Percentiles rank a stretch among this genome's conserved stretches.
These are phyloP conservation scores for Ceratocystis colombiana DNA, from an alignment of 2,329 filamentous ascomycete species.

Conservation along the genomic window DNA sequence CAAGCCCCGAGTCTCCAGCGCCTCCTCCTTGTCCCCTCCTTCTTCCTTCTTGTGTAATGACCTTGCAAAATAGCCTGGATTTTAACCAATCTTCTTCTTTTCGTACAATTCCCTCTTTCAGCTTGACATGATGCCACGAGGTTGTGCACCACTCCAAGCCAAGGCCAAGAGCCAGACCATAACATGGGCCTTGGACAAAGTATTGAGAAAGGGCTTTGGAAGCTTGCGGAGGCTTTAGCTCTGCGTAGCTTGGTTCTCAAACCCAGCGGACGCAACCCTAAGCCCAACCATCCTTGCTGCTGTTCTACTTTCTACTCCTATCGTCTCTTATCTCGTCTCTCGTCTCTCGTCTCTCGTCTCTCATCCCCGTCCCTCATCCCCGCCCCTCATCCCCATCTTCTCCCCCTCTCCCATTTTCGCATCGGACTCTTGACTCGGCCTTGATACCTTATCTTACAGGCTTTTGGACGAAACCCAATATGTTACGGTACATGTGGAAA, in stretches of 20 bases:
- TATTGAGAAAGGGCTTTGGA: too few species aligned
- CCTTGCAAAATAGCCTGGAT: not conserved
- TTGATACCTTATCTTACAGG: not conserved
- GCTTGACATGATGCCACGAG: constrained; percentile 8
- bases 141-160: not conserved
- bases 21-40: not conserved
- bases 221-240: too few species aligned
- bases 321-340: too few species aligned
- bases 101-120: not conserved
- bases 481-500: not conserved
- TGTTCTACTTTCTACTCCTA: too few species aligned
- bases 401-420: not conserved
- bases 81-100: not conserved
- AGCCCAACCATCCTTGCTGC: too few species aligned
- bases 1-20: not conserved
- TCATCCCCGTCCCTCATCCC: too few species aligned
- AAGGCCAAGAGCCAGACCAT: not conserved
- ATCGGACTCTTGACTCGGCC: not conserved
- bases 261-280: too few species aligned
- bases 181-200: too few species aligned
- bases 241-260: too few species aligned
- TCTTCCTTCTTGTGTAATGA: not conserved
- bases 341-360: too few species aligned
- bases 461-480: not conserved
- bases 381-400: not conserved